phyloP scores from a whole-genome alignment of 2,329 filamentous ascomycete genomes.

The Penicillium sp. region DNA sequence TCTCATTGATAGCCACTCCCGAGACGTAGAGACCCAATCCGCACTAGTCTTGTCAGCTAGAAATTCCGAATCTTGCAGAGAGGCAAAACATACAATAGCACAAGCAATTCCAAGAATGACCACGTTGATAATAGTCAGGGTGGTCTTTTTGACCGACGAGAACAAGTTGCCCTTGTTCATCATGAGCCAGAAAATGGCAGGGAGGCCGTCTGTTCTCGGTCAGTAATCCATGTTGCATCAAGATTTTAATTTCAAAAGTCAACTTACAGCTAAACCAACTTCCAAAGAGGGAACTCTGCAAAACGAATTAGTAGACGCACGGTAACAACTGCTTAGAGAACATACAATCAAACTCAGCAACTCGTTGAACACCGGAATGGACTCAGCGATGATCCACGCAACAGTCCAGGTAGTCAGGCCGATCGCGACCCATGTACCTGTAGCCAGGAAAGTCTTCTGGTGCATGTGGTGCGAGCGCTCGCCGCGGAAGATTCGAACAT shows the following conservation, averaged over 20 bases:
- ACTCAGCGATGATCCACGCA: constrained; percentile 66
- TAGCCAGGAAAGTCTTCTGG: constrained; percentile 50
- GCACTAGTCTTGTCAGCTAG: constrained; percentile 28
- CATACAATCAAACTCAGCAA: constrained; percentile 60
- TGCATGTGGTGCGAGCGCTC: constrained; percentile 55
- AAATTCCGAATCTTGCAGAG: neutral
- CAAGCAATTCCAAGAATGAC: constrained; percentile 39
- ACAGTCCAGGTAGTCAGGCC: constrained; percentile 56
- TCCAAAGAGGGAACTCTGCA: constrained; percentile 55
- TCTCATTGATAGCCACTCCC: constrained; percentile 39
- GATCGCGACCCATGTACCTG: constrained; percentile 58
- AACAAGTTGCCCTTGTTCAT: constrained; percentile 48
- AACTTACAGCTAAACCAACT: constrained; percentile 63
- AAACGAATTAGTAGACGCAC: constrained; percentile 11
- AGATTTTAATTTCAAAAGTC: neutral
- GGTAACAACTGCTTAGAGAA: neutral
- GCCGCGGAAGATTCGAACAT: constrained; percentile 57
- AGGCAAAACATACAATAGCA: constrained; percentile 25
- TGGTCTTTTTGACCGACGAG: constrained; percentile 43
- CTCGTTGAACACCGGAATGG: constrained; percentile 66
- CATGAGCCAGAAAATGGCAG: constrained; percentile 49
- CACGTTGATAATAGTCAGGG: constrained; percentile 46
- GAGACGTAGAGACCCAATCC: constrained; percentile 46
- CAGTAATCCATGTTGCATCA: neutral
- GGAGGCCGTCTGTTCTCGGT: constrained; percentile 19